phyloP scores from a whole-genome alignment of 495 filamentous ascomycete species.

The Pyrenula aspistea region DNA sequence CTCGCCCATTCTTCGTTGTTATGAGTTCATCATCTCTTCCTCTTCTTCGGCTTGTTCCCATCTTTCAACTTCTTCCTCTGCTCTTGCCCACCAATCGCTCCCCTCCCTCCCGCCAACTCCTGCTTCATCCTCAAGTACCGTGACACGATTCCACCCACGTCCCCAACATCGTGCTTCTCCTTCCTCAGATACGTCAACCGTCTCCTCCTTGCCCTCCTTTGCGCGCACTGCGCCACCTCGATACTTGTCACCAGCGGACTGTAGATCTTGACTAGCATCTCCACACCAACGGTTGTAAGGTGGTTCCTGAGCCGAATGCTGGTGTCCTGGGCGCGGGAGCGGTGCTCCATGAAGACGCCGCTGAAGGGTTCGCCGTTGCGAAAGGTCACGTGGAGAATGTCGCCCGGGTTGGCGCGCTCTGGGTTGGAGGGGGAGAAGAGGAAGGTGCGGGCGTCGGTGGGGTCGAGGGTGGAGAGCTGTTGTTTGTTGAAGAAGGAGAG shows the following conservation, averaged over 20 bases:
- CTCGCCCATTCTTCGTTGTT: no score
- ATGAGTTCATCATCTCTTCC: background rate
- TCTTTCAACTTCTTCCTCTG: background rate
- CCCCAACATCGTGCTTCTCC: slow-evolving; percentile 55
- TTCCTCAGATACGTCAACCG: slow-evolving; percentile 82
- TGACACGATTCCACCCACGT: slow-evolving; percentile 58
- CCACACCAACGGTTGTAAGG: slow-evolving; percentile 73
- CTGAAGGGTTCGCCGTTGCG: slow-evolving; percentile 80
- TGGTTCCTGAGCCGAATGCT: slow-evolving; percentile 74
- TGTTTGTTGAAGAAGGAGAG: slow-evolving; percentile 45
- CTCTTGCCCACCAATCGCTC: background rate
- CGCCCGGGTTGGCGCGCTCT: slow-evolving; percentile 65
- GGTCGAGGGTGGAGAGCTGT: slow-evolving; percentile 68
- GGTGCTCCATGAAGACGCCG: slow-evolving; percentile 75
- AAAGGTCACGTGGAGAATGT: slow-evolving; percentile 81
- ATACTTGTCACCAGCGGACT: slow-evolving; percentile 78
- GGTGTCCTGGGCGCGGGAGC: slow-evolving; percentile 74
- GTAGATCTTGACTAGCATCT: slow-evolving; percentile 96
- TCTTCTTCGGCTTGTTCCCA: background rate
- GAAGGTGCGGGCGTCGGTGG: slow-evolving; percentile 63
- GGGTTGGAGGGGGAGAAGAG: slow-evolving; percentile 65
- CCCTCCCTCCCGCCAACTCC: slow-evolving; percentile 22
- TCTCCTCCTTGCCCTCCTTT: slow-evolving; percentile 78
- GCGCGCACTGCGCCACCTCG: slow-evolving; percentile 79
- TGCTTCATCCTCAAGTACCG: slow-evolving; percentile 53